Base-by-base conservation (phyloP, 2,329 filamentous ascomycete genomes). In the Leptographium radiaticola region DNA sequence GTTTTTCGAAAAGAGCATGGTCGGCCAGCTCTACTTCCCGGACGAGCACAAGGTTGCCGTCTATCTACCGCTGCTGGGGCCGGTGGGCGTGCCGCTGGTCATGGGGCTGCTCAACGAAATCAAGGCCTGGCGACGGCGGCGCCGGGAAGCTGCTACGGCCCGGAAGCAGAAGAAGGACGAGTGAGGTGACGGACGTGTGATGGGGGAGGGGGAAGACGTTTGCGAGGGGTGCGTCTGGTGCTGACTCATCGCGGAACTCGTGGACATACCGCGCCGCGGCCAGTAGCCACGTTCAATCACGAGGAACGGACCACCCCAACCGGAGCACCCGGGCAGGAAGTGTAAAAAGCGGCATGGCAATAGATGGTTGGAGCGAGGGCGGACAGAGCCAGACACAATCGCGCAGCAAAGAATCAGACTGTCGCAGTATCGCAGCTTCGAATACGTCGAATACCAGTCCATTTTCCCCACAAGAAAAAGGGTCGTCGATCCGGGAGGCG, bases 1-100 rank as follows among this genome's bases (percentile, higher is more conserved):
- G 0, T 98, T 98, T 69, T 98, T 98, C 61, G 93, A 98, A 69
- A 95, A 95, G 70, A 95, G 87, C 64, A 98, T 98, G 93, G 93
- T 98, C 13, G 93, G 90, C 0, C 93, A 97, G 70, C 84, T 97
- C 2, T 98, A 97, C 68, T 98, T 98, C 67, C 93, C 93, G 0
- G 93, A 98, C 64, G 93, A 98, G 71, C 93, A 98, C 68, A 98
- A 97, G 69, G 81, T 98, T 30, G 93, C 93, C 0, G 93, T 98
- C 1, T 98, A 98, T 66, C 70, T 98, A 62, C 93, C 93, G 1
- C 71, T 98, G 12, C 71, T 98, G 43, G 93, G 93, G 0, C 93
- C 93, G 0, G 83, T 97, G 43, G 89, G 87, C 6, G 91, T 97
- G 13, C 93, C 93, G 40, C 70, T 98, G 50, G 67, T 96, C 8